phyloP scores from a whole-genome alignment of 768 basidiomycete species.

The Boletus sp. region DNA sequence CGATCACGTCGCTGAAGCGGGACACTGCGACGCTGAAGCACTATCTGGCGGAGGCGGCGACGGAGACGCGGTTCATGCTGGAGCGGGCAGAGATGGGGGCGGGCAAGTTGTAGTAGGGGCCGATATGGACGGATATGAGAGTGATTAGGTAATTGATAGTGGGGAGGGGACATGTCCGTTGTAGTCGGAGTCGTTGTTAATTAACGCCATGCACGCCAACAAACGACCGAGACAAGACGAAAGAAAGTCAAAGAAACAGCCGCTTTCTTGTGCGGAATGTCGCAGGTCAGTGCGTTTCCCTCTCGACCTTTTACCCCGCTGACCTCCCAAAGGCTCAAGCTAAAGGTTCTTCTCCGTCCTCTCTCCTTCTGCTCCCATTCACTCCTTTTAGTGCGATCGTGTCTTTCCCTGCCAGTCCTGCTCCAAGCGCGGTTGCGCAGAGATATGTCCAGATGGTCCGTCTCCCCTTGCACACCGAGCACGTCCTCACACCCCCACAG shows the following conservation, averaged over 20 bases:
- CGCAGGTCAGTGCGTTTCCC: constrained; percentile 45
- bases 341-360: constrained; percentile 44
- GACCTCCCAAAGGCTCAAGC: constrained; percentile 40
- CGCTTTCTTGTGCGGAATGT: constrained; percentile 64
- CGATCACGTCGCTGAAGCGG: constrained; percentile 72
- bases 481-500: constrained; percentile 29
- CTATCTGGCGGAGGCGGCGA: constrained; percentile 78
- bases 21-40: constrained; percentile 53
- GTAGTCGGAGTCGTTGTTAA: constrained; percentile 21
- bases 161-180: constrained; percentile 20
- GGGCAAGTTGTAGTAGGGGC: constrained; percentile 23
- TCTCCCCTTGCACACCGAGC: background rate
- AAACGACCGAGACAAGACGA: constrained; percentile 48
- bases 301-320: background rate
- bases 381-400: constrained; percentile 52
- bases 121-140: constrained; percentile 32
- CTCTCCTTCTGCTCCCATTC: background rate
- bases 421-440: constrained; percentile 63
- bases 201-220: constrained; percentile 22
- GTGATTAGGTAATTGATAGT: constrained; percentile 28
- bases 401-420: constrained; percentile 67
- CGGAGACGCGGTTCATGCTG: constrained; percentile 54
- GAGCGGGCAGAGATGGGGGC: constrained; percentile 64
- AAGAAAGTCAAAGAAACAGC: constrained; percentile 35
- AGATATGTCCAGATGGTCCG: constrained; percentile 59